These are phyloP conservation scores for Xylaria cubensis DNA, from an alignment of 495 filamentous ascomycete genomes.

Conservation along the genomic window DNA sequence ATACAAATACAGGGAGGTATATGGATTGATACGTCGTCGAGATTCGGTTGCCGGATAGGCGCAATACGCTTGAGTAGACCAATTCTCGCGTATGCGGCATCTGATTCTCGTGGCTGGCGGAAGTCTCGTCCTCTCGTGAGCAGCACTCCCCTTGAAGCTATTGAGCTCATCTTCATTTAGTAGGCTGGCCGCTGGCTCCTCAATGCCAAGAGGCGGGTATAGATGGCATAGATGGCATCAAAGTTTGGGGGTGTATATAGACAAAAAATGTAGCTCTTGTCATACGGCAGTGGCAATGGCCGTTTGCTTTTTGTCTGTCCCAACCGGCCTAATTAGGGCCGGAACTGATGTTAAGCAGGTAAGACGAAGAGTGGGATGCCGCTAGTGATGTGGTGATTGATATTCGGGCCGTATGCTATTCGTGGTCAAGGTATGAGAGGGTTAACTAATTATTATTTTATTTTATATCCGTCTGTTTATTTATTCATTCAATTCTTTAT, in stretches of 20 bases:
- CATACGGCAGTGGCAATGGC: background rate
- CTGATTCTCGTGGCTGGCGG: background rate
- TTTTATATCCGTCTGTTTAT: background rate
- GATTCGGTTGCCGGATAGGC: background rate
- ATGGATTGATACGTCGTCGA: background rate
- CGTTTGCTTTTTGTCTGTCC: background rate
- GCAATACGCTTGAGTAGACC: background rate
- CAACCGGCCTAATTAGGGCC: background rate
- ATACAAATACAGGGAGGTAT: constrained; percentile 4
- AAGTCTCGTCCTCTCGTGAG: background rate
- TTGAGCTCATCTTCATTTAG: background rate
- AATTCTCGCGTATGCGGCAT: background rate
- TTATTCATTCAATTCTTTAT: background rate
- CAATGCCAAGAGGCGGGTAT: constrained; percentile 6
- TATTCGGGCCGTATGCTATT: constrained; percentile 25
- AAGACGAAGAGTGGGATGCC: constrained; percentile 7
- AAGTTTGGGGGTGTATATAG: background rate
- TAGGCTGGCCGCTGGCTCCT: background rate
- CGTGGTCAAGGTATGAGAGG: background rate
- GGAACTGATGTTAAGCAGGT: background rate
- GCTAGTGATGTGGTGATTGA: constrained; percentile 21
- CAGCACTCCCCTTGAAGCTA: background rate
- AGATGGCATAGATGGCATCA: background rate
- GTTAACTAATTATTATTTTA: background rate
- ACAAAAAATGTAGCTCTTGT: background rate